Conservation (phyloP, 306 rosid genomes). For the Quercus alba region DNA sequence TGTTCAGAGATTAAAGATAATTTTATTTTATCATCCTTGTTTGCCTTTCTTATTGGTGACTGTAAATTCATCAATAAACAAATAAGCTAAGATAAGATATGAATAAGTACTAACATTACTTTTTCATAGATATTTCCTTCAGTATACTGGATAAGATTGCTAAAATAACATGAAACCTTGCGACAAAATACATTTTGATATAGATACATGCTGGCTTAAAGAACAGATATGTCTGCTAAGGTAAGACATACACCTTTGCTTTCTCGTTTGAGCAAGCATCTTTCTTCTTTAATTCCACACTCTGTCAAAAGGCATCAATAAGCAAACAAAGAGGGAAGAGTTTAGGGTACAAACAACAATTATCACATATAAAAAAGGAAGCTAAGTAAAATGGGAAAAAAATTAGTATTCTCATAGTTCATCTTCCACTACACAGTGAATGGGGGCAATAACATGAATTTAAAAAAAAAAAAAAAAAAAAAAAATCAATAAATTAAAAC, state of each 20-base stretch:
- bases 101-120: neutral
- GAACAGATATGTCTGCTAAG: too few relatives aligned
- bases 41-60: neutral
- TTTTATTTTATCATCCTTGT: neutral
- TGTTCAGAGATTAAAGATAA: neutral
- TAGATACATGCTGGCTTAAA: neutral
- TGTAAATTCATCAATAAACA: neutral
- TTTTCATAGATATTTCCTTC: too few relatives aligned
- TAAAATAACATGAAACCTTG: neutral
- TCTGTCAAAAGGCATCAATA: neutral
- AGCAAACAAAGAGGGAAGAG: neutral
- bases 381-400: too few relatives aligned
- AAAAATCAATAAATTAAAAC: neutral
- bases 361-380: too few relatives aligned
- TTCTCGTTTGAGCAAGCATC: neutral
- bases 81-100: neutral
- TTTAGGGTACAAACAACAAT: neutral
- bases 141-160: neutral
- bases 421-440: too few relatives aligned
- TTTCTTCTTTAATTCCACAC: neutral
- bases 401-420: too few relatives aligned
- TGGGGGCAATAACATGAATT: too few relatives aligned
- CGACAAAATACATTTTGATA: neutral
- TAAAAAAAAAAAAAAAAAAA: too few relatives aligned
- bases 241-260: neutral